These are phyloP conservation scores for Tilletia walkeri DNA, from an alignment of 1,284 basidiomycete species.

Conservation along the genomic window DNA sequence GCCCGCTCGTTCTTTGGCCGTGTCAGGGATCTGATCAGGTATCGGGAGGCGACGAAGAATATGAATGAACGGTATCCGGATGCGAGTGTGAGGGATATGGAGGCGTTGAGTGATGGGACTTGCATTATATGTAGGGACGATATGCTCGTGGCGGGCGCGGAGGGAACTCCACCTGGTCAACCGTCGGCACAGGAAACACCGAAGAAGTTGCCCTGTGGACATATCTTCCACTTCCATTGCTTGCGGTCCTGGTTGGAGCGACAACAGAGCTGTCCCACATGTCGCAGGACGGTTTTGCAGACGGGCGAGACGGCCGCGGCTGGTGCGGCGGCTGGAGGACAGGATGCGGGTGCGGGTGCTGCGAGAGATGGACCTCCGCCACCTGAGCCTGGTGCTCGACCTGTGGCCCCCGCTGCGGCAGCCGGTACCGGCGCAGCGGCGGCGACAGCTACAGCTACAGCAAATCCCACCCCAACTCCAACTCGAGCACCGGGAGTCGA, in stretches of 20 bases:
- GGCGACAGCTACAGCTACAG: constrained; percentile 23
- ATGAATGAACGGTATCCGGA: constrained; percentile 96
- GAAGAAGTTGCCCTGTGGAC: constrained; percentile 92
- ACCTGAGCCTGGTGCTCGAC: constrained; percentile 22
- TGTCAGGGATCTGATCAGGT: constrained; percentile 79
- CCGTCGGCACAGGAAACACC: constrained; percentile 74
- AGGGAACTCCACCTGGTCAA: constrained; percentile 28
- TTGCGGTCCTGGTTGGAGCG: constrained; percentile 95
- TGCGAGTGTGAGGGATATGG: constrained; percentile 81
- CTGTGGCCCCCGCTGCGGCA: constrained; percentile 24
- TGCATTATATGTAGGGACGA: constrained; percentile 99
- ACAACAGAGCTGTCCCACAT: constrained; percentile 88
- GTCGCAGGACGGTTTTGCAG: constrained; percentile 84
- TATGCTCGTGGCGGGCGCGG: constrained; percentile 61
- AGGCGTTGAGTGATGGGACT: constrained; percentile 75
- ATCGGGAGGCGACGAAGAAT: constrained; percentile 87
- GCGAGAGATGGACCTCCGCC: constrained; percentile 54
- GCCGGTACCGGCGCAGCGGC: background rate
- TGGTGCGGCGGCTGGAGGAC: constrained; percentile 42
- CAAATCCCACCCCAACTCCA: constrained; percentile 45
- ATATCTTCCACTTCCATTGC: constrained; percentile 98
- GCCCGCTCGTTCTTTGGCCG: constrained; percentile 84
- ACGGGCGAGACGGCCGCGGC: constrained; percentile 18
- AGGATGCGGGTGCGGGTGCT: constrained; percentile 50
- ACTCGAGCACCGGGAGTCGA: constrained; percentile 25